A percentile compares a stretch with the other conserved stretches of the same genome.
Evolutionary conservation across 805 yeast genomes (phyloP).

Genomic region (Kodamaea restingae): DNA sequence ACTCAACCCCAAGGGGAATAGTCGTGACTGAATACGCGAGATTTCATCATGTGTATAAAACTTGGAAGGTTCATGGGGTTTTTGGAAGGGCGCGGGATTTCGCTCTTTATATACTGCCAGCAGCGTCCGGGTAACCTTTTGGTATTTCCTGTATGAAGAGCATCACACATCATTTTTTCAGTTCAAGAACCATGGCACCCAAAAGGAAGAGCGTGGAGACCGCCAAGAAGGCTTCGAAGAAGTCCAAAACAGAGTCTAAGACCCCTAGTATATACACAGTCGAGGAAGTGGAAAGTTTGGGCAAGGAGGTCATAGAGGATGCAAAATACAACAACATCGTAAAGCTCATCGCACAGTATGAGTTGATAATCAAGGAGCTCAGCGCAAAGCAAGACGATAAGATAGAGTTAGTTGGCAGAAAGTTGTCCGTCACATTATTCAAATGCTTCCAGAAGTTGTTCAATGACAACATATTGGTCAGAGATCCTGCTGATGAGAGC

Average conservation of each 20-base stretch:
- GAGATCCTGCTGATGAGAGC: slow-evolving; percentile 19
- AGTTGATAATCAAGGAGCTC: slow-evolving; percentile 17
- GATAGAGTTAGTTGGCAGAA: slow-evolving; percentile 34
- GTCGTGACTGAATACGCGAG: slow-evolving; percentile 48
- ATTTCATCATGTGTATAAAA: slow-evolving; percentile 59
- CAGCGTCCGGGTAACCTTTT: slow-evolving; percentile 21
- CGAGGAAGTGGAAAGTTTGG: slow-evolving; percentile 21
- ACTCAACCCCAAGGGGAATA: slow-evolving; percentile 44
- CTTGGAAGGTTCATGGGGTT: slow-evolving; percentile 60
- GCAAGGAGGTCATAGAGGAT: slow-evolving; percentile 35
- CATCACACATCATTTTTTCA: background rate
- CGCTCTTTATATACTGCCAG: slow-evolving; percentile 15
- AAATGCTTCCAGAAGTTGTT: slow-evolving; percentile 48
- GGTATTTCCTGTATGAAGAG: slow-evolving; percentile 6
- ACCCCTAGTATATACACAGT: slow-evolving; percentile 1
- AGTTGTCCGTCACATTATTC: slow-evolving; percentile 38
- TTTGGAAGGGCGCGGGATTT: slow-evolving; percentile 13
- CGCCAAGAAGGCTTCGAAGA: slow-evolving; percentile 9
- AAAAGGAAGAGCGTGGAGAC: slow-evolving; percentile 7
- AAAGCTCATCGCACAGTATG: slow-evolving; percentile 40
- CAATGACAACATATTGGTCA: slow-evolving; percentile 37
- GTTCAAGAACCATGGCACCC: slow-evolving; percentile 6
- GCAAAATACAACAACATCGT: slow-evolving; percentile 56
- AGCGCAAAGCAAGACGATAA: slow-evolving; percentile 15
- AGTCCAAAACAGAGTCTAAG: slow-evolving; percentile 3